Base-by-base conservation (phyloP, 768 basidiomycete genomes). In the Gloeostereum incarnatum region DNA sequence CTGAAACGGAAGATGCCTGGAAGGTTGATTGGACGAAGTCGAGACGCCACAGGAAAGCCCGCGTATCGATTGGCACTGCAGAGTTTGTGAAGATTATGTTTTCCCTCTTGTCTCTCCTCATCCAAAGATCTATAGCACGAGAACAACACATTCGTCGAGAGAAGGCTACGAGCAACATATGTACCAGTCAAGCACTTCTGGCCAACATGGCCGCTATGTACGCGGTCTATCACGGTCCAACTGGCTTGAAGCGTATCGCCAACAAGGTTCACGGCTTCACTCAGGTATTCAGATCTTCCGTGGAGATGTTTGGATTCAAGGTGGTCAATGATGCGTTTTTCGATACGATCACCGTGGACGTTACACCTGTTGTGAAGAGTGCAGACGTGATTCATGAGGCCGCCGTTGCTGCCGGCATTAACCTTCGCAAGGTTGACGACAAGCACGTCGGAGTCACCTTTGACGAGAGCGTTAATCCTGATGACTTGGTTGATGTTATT, bases 121-220 rank as follows among this genome's bases (percentile, higher is more conserved):
- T 30, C 42, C 36, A n/a, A 17, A 29, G 22, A n/a, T 38, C 40
- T 31, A 10, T 42, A 94, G 90, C 93, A 41, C 86, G 92, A 19
- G 91, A 96, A 56, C 93, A 94, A 60, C 92, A 96, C 53, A 96
- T 97, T 46, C 84, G 94, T 42, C 85, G 94, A 16, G 94, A 99
- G 58, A 97, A 92, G 64, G 94, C 96, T 0, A 99, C 96, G 3
- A 92, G 88, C 53, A 98, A 98, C 54, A 96, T 99, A 42, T 99
- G 96, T 56, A 99, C 96, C 5, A 89, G 87, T 48, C 93, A 99
- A 61, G 96, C 91, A 0, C 76, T 99, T 13, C 83, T 99, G 19
- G 96, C 96, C 14, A 99, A 99, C 62, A 97, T 97, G 90, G 90
- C 96, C 14, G 92, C 93, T 24, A 97, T 99, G 94, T 92, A 91